These are phyloP conservation scores for Cymbopogon citratus DNA, from an alignment of 176 grass and related monocot species.

Conservation along the genomic window DNA sequence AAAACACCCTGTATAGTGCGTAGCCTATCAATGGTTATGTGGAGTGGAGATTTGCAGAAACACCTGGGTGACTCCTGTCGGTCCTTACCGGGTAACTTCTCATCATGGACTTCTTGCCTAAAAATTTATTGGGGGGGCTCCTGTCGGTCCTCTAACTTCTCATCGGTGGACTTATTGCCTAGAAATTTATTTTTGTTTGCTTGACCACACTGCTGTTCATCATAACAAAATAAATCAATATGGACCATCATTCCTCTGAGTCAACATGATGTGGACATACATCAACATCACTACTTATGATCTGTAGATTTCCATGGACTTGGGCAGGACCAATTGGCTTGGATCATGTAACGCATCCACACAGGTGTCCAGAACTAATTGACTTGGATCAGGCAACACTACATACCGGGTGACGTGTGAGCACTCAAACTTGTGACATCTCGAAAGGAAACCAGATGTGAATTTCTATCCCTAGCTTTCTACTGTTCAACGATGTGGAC, in stretches of 20 bases:
- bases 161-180: background rate
- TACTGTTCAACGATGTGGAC: background rate
- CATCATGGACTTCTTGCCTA: background rate
- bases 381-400: background rate
- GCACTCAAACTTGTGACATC: background rate
- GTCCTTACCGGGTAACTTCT: background rate
- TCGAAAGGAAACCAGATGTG: background rate
- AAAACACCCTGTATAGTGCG: background rate
- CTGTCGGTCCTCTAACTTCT: background rate
- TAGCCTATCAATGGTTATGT: background rate
- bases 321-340: background rate
- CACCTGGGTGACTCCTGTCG: background rate
- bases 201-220: background rate
- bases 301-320: background rate
- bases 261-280: background rate
- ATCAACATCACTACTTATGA: background rate
- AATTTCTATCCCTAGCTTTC: background rate
- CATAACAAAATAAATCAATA: background rate
- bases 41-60: background rate
- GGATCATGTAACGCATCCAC: background rate
- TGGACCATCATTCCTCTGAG: background rate
- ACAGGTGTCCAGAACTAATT: background rate
- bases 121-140: background rate
- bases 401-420: background rate
- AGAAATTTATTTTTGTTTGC: background rate